Base-by-base conservation (phyloP, 1,284 basidiomycete genomes). In the Fomes fomentarius region DNA sequence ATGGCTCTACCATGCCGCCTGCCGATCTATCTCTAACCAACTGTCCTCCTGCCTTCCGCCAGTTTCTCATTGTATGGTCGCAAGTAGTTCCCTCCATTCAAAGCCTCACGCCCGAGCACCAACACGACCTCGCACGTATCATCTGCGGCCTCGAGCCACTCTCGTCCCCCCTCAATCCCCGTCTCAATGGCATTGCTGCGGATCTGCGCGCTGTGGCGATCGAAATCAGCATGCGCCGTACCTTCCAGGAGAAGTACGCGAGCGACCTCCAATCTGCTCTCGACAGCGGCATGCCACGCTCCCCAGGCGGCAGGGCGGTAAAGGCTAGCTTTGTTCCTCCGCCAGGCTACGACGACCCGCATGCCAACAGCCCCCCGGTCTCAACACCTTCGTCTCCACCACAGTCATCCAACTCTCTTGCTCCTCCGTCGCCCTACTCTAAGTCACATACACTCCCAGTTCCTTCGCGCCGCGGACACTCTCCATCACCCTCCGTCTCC, bases 41-140 rank as follows among this genome's bases (percentile, higher is more conserved):
- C 57, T 87, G 85, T 60, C 87, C 86, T 0, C 71, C 72, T 0
- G 63, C 80, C 0, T 93, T 93, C 71, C 66, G 77, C 2, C 74
- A 81, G 3, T 91, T 92, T 65, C 81, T 92, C 39, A 72, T 74
- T 3, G 82, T 92, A 15, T 93, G 91, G 91, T 77, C 85, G 0
- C 71, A 77, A 15, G 71, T 77, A 1, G 91, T 93, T 0, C 78
- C 84, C 0, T 65, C 66, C 11, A 90, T 93, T 55, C 89, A 92
- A 58, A 58, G 58, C 2, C 78, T 93, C 11, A 46, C 71, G 0
- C 83, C 83, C 4, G 83, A 89, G 58, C 70, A 82, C 45, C 85
- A 91, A 53, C 89, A 92, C 61, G 91, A 93, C 66, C 84, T 93
- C 31, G 89, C 90, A 0, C 82, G 91, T 5, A 72, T 88, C 49